Base-by-base conservation (phyloP, 2,329 filamentous ascomycete species). In the Phaeosphaeriaceae sp. region DNA sequence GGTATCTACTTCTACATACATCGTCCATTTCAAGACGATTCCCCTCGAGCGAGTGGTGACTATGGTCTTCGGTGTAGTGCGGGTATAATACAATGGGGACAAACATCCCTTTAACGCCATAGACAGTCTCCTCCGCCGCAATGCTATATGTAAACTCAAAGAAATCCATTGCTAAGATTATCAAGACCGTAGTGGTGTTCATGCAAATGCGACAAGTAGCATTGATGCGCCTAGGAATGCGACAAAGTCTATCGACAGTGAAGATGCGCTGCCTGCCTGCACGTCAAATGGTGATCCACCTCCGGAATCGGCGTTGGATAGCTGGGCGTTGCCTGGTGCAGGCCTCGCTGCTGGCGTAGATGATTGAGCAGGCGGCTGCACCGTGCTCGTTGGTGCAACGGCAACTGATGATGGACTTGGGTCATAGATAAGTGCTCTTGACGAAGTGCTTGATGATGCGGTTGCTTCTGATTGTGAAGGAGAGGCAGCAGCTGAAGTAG, bases 231-330 rank as follows among this genome's bases (percentile, higher is more conserved):
- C 58, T 1, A 64, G 29, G 15, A 65, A 55, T 29, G 49, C 52
- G 5, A 48, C 38, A 16, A 58, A 6, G 4, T 46, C 46, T 4
- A 50, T 15, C 7, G 52, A 12, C 8, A 50, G 66, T 26, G 54
- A 46, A 20, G 65, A 60, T 2, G 60, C 50, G 26, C 62, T 59
- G 0, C 54, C 54, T 1, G 66, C 63, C 7, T 58, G 52, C 11
- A 73, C 62, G 51, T 78, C 76, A 50, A 79, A 79, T 4, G 76
- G 77, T 43, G 73, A 77, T n/a, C 77, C 77, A 13, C 76, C 76
- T 16, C 76, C 75, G 11, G 70, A 74, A 20, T 71, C 66, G 16
- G 66, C 54, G 41, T 67, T 72, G 8, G 66, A 67, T 15, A 70
- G 66, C 47, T 75, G 68, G 13, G 59, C 57, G 28, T 60, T 70